phyloP scores from a whole-genome alignment of 2,329 filamentous ascomycete species.

The Epichloe baconii region DNA sequence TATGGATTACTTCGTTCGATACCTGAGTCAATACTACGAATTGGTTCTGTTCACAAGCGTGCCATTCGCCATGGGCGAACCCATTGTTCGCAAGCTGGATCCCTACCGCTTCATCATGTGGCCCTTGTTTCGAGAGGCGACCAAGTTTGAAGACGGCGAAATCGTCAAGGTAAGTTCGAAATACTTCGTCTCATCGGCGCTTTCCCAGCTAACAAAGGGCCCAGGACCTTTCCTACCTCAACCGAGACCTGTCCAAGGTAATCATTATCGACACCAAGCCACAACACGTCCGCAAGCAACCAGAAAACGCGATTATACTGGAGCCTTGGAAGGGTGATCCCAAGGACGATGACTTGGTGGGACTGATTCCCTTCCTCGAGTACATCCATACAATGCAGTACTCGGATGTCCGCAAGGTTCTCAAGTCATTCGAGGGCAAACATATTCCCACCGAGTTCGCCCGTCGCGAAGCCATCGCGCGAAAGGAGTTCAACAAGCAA shows the following conservation, averaged over 20 bases:
- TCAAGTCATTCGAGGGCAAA: slow-evolving; percentile 81
- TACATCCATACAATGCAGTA: slow-evolving; percentile 93
- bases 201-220: neutral
- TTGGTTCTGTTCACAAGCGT: slow-evolving; percentile 89
- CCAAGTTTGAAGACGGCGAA: slow-evolving; percentile 88
- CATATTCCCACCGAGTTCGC: slow-evolving; percentile 86
- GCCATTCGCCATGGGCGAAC: slow-evolving; percentile 72
- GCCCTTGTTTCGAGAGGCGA: slow-evolving; percentile 92
- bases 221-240: slow-evolving; percentile 92
- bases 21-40: slow-evolving; percentile 96
- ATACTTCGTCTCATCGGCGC: neutral
- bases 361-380: slow-evolving; percentile 90
- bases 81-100: slow-evolving; percentile 83
- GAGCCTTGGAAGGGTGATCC: slow-evolving; percentile 79
- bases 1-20: slow-evolving; percentile 92
- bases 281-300: slow-evolving; percentile 72
- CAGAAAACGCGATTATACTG: slow-evolving; percentile 90
- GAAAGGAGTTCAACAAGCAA: slow-evolving; percentile 73
- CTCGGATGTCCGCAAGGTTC: slow-evolving; percentile 69
- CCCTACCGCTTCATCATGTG: slow-evolving; percentile 92
- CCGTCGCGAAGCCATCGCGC: slow-evolving; percentile 70
- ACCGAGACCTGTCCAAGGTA: slow-evolving; percentile 88
- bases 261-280: slow-evolving; percentile 85
- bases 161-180: slow-evolving; percentile 65
- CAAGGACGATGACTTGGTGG: slow-evolving; percentile 74